Evolutionary conservation across 768 basidiomycete species (phyloP), one percentile per base, ranked within the genome.

Genomic region (Mycena galericulata): DNA sequence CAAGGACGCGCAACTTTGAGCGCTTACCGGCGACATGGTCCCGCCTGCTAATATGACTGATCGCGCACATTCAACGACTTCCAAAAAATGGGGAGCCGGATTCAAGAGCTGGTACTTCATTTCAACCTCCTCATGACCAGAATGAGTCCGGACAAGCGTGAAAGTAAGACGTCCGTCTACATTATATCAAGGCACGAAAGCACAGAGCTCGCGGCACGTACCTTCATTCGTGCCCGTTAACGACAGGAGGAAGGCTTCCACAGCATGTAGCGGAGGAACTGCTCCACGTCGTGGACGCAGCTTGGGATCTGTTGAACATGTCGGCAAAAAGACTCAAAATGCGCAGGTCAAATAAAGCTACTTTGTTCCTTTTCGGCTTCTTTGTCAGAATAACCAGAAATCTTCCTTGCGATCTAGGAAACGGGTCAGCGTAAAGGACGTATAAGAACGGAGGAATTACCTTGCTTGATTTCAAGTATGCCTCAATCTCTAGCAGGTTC

Each of bases 11-110:
- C 10, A 61, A 17, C 20, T 3, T 30, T 24, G n/a, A 20, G 63
- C 49, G 73, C 81, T 59, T 80, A 98, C 95, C n/a, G 97, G 97
- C 9, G 96, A 95, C 98, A 99, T 98, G 0, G 97, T 99, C 6
- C 97, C 97, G 11, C 97, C 97, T 10, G 98, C 97, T 41, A 99
- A 83, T 30, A 99, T 81, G n/a, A 99, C 90, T 3, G 93, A 87
- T 40, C 95, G 83, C 1, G 96, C 95, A 27, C 85, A 83, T 22
- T 95, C 90, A 1, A 95, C 88, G 8, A 98, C 87, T n/a, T 95
- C 92, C 61, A 85, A 82, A 75, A 99, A 99, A 64, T 90, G 85
- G 8, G 94, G 92, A 1, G 94, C 88, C 2, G 98, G 97, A 74
- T 99, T 98, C 26, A 99, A 86, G 22, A 96, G 89, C 69, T 98